Conservation (phyloP, 306 rosid species). For the Arachis stenosperma region DNA sequence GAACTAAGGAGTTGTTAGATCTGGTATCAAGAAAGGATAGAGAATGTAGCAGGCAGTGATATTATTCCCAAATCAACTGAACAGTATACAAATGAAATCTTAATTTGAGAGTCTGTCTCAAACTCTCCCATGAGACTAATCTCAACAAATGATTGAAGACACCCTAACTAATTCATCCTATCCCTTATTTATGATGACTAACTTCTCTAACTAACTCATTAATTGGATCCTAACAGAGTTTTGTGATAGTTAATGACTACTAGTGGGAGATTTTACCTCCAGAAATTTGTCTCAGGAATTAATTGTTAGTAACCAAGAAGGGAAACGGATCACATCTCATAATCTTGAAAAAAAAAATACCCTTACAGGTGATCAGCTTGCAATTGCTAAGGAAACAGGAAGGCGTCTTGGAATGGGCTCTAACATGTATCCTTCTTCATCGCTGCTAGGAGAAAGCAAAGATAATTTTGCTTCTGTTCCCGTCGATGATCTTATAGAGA, state of each 20-base stretch:
- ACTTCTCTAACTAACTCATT: no score
- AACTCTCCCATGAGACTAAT: no score
- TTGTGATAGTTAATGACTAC: constrained; percentile 8
- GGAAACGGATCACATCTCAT: constrained; percentile 26
- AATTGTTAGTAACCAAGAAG: neutral
- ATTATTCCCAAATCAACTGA: no score
- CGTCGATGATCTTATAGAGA: constrained; percentile 76
- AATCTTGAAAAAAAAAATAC: neutral
- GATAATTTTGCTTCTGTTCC: constrained; percentile 50
- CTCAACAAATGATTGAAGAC: no score
- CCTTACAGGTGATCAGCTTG: constrained; percentile 73
- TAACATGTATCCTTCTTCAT: constrained; percentile 82
- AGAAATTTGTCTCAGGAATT: neutral
- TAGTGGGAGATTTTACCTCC: neutral
- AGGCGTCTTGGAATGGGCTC: constrained; percentile 84
- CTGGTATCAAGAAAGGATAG: no score
- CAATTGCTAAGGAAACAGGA: constrained; percentile 81
- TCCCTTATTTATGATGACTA: no score
- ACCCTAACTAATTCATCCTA: no score
- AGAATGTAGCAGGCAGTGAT: no score
- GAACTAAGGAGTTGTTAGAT: neutral
- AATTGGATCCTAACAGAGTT: no score
- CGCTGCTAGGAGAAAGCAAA: constrained; percentile 63
- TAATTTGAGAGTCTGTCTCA: no score
- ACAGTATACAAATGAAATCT: no score